Evolutionary conservation across 768 basidiomycete species (phyloP), one percentile per base, ranked within the genome.

Genomic region (Pleurotus cornucopiae): DNA sequence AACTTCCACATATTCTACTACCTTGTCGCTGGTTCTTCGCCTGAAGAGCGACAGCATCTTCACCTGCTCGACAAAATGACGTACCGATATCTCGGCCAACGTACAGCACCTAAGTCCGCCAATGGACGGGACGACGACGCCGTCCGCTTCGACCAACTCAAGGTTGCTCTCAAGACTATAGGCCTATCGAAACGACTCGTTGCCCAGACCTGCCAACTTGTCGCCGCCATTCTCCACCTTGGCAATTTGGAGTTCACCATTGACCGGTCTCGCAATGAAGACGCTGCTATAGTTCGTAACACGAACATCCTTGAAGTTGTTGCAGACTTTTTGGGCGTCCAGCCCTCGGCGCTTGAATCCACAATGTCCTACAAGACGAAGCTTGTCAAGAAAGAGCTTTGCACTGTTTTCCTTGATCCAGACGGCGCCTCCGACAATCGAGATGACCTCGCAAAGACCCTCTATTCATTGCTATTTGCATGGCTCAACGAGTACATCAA

Each of bases 1-100:
- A 98, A 97, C 62, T 98, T 98, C 68, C 94, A 99, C 69, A 94
- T 96, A 37, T 97, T 98, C 71, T 98, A 98, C 68, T 97, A 97
- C 69, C 83, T 99, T 64, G 85, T 95, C 57, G 89, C 93, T 0
- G 96, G 97, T 21, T 94, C 94, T 1, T 84, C 88, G 0, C 65
- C 82, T 0, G 97, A 98, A 64, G 97, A 99, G 68, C 77, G 91
- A 12, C 84, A 89, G 25, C 93, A 95, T 66, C 81, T 98, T 52
- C 88, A 90, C 59, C 80, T 99, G 6, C 72, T 81, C 51, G 89
- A 96, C 66, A 88, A 87, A 68, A 81, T 83, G 1, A 80, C 83
- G 5, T 99, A 94, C 62, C 83, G 94, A 1, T 98, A 95, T 67
- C 83, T 98, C 3, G 91, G 91, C 3, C 84, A 88, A 64, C 79